Evolutionary conservation across 345 rosid genomes (phyloP).

Genomic region (Acer negundo): DNA sequence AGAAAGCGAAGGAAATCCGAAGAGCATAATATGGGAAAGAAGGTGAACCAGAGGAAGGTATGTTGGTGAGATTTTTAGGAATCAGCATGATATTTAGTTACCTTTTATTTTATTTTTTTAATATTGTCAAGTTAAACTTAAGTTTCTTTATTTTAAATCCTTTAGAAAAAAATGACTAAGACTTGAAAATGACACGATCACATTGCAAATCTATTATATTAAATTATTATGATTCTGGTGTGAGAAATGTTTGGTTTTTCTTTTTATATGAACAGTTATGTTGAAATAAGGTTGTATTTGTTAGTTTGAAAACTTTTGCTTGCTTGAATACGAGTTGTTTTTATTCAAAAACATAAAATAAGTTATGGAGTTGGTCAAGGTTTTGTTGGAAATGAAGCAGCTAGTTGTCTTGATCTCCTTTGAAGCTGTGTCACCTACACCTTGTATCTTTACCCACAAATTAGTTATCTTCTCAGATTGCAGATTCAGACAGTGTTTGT

Average conservation of each 20-base stretch:
- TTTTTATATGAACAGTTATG: background rate
- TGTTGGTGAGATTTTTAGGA: conserved; percentile 14
- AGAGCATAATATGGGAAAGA: conserved; percentile 61
- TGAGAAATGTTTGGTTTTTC: background rate
- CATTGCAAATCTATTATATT: background rate
- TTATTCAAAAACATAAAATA: background rate
- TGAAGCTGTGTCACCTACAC: background rate
- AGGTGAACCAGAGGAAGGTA: conserved; percentile 70
- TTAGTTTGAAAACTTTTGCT: background rate
- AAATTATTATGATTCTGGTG: background rate
- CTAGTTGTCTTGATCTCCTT: background rate
- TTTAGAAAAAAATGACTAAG: too few relatives aligned
- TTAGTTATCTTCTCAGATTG: background rate
- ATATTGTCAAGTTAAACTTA: background rate
- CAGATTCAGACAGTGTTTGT: background rate
- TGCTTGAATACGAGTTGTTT: background rate
- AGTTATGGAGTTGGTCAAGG: background rate
- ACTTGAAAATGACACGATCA: background rate
- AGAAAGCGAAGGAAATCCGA: conserved; percentile 89
- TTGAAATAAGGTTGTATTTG: background rate
- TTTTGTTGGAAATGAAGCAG: background rate
- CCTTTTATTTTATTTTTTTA: background rate
- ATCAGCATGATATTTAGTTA: background rate
- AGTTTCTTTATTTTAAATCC: background rate
- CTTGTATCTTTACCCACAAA: too few relatives aligned